These are phyloP conservation scores for Solanum lignicaule DNA, from an alignment of 257 asterid genomes.

Conservation along the genomic window DNA sequence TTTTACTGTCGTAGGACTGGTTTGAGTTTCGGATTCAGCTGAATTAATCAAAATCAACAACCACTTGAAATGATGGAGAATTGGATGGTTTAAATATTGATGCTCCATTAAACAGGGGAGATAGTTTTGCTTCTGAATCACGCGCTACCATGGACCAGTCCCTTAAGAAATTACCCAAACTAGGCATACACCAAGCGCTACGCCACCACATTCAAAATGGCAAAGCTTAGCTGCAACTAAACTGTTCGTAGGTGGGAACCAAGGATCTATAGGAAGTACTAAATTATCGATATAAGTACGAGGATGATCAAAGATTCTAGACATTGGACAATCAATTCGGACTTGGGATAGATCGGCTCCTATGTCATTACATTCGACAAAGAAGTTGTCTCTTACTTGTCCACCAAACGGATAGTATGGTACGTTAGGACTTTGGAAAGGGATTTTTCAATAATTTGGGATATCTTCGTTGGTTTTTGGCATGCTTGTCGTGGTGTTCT, in stretches of 20 bases:
- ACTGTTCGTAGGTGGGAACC: neutral
- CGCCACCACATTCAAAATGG: constrained; percentile 1
- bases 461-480: neutral
- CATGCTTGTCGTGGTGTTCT: neutral
- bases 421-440: neutral
- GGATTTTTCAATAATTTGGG: neutral
- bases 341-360: neutral
- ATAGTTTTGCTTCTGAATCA: neutral
- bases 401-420: constrained; percentile 3
- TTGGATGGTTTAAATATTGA: neutral
- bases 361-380: neutral
- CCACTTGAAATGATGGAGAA: neutral
- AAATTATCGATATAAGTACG: neutral
- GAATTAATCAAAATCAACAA: neutral
- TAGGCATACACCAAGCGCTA: neutral
- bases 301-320: neutral
- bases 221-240: neutral
- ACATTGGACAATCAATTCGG: neutral
- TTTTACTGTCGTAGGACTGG: neutral
- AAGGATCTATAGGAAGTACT: neutral
- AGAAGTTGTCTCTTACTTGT: neutral
- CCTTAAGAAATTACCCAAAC: neutral
- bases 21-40: neutral
- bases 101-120: neutral
- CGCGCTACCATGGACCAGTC: neutral